Conservation (phyloP, 1,139 yeast genomes). For the Yarrowia galli region DNA sequence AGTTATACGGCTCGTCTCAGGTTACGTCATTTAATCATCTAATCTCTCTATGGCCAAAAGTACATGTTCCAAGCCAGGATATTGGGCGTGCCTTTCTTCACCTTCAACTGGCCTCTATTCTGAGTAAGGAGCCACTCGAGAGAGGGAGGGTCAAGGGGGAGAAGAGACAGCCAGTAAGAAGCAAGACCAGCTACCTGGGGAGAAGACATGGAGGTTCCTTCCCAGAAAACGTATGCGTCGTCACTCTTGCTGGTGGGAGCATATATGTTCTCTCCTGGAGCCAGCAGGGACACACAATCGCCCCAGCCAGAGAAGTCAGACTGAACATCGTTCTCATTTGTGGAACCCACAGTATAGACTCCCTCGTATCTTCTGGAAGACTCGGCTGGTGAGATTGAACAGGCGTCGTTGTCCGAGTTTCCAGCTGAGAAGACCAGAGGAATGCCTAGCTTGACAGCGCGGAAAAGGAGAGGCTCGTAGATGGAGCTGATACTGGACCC, state of each 20-base stretch:
- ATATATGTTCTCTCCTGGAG: conserved; percentile 8
- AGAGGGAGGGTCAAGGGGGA: conserved; percentile 1
- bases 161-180: conserved; percentile 11
- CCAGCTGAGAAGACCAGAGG: conserved; percentile 15
- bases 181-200: conserved; percentile 14
- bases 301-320: conserved; percentile 15
- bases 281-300: background rate
- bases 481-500: background rate
- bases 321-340: background rate
- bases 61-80: conserved; percentile 17
- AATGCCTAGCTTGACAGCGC: background rate
- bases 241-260: background rate
- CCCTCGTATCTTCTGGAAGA: background rate
- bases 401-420: background rate
- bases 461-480: background rate
- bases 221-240: background rate
- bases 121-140: conserved; percentile 12
- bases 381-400: conserved; percentile 3
- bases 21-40: background rate
- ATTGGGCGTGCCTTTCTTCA: background rate
- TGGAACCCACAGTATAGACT: conserved; percentile 4
- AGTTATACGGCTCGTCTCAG: background rate
- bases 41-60: background rate
- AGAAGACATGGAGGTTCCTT: conserved; percentile 2
- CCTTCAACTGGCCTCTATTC: background rate